Evolutionary conservation across 192 early-diverging fungal species (phyloP), one percentile per base, ranked within the genome.

Genomic region (Coemansia sp.): DNA sequence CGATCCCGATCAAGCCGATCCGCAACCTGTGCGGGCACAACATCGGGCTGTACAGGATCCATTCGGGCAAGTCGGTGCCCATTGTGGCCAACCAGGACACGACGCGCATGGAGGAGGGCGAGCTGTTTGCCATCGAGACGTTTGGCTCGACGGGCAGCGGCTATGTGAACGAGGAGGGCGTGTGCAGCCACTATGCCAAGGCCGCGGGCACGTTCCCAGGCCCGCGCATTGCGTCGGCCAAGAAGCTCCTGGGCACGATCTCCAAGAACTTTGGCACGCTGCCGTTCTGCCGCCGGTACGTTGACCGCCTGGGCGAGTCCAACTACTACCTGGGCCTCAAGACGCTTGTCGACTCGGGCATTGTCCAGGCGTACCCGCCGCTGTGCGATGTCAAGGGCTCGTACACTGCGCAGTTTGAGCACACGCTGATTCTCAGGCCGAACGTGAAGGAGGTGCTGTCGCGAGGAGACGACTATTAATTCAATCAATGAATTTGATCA

Each of bases 361-460:
- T 92, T 42, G 89, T 99, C 9, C 82, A 72, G 32, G 83, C 88
- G 1, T 95, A 97, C 63, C 97, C 95, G 48, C 97, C 97, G 43
- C 78, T 99, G 25, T 77, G 77, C 27, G 97, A 99, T 57, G 76
- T 84, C 48, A 80, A 84, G 63, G 95, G 97, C 5, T 87, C 78
- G 52, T 98, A 89, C 74, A 98, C 97, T 3, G 97, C 97, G 3
- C 97, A 99, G 81, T 95, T 85, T 65, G 97, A 99, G 69, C 97
- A 99, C 69, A 96, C 97, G 6, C 69, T 99, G 42, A 68, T 99
- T 19, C 73, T 99, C 51, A 82, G 90, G 48, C 95, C 95, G 1
- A 95, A 88, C 8, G 80, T 84, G 54, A 97, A 97, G 72, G 94
- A 96, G 68, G 88, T 95, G 7, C 59, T 90, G 38, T 81, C 74